Evolutionary conservation across 2,329 filamentous ascomycete genomes (phyloP), one percentile per base, ranked within the genome.

Genomic region (Epicoccum nigrum): DNA sequence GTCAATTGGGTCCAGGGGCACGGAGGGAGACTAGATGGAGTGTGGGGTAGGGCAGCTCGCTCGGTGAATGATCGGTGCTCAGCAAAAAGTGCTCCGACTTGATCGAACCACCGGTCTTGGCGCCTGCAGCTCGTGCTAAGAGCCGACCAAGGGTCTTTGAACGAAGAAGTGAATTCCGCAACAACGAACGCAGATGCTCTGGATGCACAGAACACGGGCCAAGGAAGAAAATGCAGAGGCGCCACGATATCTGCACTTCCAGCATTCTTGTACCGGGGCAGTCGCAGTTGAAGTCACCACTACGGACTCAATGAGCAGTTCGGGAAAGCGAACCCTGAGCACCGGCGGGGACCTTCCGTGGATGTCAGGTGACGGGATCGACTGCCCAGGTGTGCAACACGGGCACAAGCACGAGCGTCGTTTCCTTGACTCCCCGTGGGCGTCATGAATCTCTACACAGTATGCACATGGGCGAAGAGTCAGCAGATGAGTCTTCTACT

Each of bases 21-120:
- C 32, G 17, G 12, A 15, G 20, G 13, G 32, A 19, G 33, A 23
- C 32, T 5, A 43, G 27, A 27, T 28, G n/a, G 33, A 52, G 32
- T 47, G 49, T 47, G 43, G 38, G 43, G 49, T 52, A 46, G 38
- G 43, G 49, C 46, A 46, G 38, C 20, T 37, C 30, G 15, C 30
- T 46, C 38, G 49, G 42, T 51, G 42, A 51, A 51, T 32, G 48
- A 38, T 51, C 48, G 42, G 48, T 37, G 37, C 38, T 42, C 38
- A 48, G 45, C 48, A 46, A 42, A 51, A 37, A 20, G 27, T 37
- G 20, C 32, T 13, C 37, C 37, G 37, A 39, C 28, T 23, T 4
- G 12, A n/a, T 44, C 39, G 46, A 38, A 39, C 39, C 17, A 32
- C 12, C 12, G 17, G 37, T 4, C 49, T 47, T 43, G 49, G 49